Base-by-base conservation (phyloP, 2,329 filamentous ascomycete genomes). In the Aureobasidium sp. region DNA sequence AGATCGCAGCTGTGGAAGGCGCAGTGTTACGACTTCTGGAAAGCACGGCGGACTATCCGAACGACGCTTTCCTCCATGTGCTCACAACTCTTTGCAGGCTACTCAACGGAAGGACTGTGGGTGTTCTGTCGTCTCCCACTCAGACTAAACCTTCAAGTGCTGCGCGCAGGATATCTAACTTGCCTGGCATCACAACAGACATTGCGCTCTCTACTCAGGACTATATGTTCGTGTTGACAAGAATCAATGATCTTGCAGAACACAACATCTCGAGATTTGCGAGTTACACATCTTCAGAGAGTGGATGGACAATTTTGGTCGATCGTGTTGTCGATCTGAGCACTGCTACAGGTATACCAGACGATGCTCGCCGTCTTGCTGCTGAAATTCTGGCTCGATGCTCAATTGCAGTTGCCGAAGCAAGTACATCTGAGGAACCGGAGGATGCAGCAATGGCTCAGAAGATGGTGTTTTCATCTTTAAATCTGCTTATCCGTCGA, bases 41-140 rank as follows among this genome's bases (percentile, higher is more conserved):
- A 70, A 96, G 91, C 73, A 97, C 92, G 0, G 80, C 88, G 17
- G 92, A 96, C 66, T 97, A 95, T 67, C 90, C 91, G 0, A 91
- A 93, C 64, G 80, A 85, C 17, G 80, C 90, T 0, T 97, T 97
- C 67, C 77, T 87, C 5, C 84, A 89, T 64, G 84, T 97, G 10
- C 78, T 97, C 1, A 77, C 80, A 58, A 87, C 91, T 0, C 80
- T 96, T 4, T 91, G 90, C 68, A 79, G 81, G 47, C 77, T 96
- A 7, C 78, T 95, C 6, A 79, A 60, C 47, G 61, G 60, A 21
- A 57, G 54, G 15, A 43, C 55, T 10, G 40, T 51, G n/a, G 40
- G 47, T 15, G 17, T 60, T n/a, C 61, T 63, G 13, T 61, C 65
- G 9, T 60, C 63, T 31, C 61, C 63, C 9, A 37, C 49, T 64